A percentile compares a stretch with the other conserved stretches of the same genome.
These are phyloP conservation scores for Dissophora ornata DNA, from an alignment of 192 early-diverging fungal genomes.

Conservation along the genomic window DNA sequence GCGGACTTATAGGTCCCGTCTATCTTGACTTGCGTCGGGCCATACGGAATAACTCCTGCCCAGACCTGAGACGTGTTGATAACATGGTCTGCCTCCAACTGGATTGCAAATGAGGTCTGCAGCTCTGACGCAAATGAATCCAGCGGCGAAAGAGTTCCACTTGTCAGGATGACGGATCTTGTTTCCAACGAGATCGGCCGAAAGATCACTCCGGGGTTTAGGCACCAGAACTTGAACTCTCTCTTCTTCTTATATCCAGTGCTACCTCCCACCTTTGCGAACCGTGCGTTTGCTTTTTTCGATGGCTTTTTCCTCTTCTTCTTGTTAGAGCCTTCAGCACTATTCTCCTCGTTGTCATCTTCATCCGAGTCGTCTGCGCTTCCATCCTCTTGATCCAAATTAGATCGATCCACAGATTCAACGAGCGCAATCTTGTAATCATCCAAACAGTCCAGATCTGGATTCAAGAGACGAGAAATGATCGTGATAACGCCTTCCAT, in stretches of 20 bases:
- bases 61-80: slow-evolving; percentile 62
- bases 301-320: neutral
- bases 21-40: slow-evolving; percentile 25
- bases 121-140: slow-evolving; percentile 67
- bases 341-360: slow-evolving; percentile 2
- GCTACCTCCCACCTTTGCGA: neutral
- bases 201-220: slow-evolving; percentile 70
- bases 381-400: too few species aligned
- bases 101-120: slow-evolving; percentile 58
- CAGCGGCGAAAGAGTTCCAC: slow-evolving; percentile 74
- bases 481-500: slow-evolving; percentile 21
- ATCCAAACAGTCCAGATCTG: slow-evolving; percentile 10
- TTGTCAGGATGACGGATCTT: slow-evolving; percentile 69
- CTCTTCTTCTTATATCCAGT: slow-evolving; percentile 7
- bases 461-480: slow-evolving; percentile 1
- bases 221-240: slow-evolving; percentile 71
- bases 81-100: slow-evolving; percentile 69
- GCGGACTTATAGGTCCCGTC: slow-evolving; percentile 27
- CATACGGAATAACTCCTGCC: slow-evolving; percentile 25
- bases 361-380: neutral
- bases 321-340: neutral
- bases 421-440: slow-evolving; percentile 34
- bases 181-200: slow-evolving; percentile 51
- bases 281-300: neutral
- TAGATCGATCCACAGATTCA: slow-evolving; percentile 16